Evolutionary conservation across 1,284 basidiomycete species (phyloP), one percentile per base, ranked within the genome.

Genomic region (Puccinia hordei): DNA sequence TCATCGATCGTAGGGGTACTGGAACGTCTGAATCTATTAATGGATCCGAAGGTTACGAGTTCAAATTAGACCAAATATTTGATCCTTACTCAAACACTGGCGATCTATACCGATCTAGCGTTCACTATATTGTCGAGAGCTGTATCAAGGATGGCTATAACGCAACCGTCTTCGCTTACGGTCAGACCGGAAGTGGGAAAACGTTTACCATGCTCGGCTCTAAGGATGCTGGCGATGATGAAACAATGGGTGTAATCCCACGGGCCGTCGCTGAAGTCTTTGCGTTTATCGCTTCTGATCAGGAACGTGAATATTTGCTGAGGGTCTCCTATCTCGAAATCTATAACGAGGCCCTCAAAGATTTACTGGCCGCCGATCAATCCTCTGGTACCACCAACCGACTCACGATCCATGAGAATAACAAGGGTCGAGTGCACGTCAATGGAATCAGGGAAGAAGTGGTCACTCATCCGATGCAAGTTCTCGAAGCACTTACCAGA

Each of bases 61-160:
- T 80, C 61, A 63, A 55, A 30, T 53, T 80, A 6, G 78, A 80
- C 65, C 53, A 53, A 73, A 55, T 80, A 12, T 73, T 73, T 44
- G 57, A 73, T 55, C 78, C 78, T 59, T 65, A 73, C 51, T 55
- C 55, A 0, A 27, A 57, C 41, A 80, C 78, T 30, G 19, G 51
- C 59, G 57, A 80, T 57, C 51, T 80, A 22, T 80, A 80, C 27
- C 27, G 51, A 24, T 53, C 51, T 53, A 80, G 35, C 49, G 61
- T 90, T 59, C 84, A 86, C 0, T 87, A 87, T 0, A 84, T 89
- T 13, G 87, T 89, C 0, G 84, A 86, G 82, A 92, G 93, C 24
- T 93, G 94, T 15, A 69, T 79, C 30, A 97, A 98, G 93, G 94
- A 97, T 73, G 96, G 95, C 13, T 98, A 91, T 88, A 98, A 99